phyloP scores from a whole-genome alignment of 139 green algal species.

The Chlamydomonas sp. region DNA sequence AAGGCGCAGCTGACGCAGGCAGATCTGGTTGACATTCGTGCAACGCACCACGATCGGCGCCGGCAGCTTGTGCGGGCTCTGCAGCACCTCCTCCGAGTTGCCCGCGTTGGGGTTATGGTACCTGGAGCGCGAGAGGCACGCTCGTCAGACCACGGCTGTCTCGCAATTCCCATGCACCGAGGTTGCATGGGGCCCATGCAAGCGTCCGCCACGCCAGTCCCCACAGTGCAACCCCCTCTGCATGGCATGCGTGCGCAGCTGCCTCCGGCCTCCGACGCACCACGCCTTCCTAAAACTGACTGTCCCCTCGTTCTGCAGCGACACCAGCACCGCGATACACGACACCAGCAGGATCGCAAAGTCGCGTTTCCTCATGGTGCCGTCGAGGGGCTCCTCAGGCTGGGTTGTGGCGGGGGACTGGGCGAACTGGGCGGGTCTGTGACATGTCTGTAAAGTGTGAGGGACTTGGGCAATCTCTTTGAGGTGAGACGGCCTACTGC shows the following conservation, averaged over 20 bases:
- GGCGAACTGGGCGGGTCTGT: too few species aligned
- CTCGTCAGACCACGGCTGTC: not conserved
- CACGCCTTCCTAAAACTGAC: conserved; percentile 83
- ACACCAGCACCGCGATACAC: conserved; percentile 65
- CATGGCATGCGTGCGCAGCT: not conserved
- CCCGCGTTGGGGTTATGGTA: conserved; percentile 14
- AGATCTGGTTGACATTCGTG: not conserved
- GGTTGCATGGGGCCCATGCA: not conserved
- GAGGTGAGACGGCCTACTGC: too few species aligned
- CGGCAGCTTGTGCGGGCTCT: conserved; percentile 13
- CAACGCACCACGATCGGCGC: conserved; percentile 14
- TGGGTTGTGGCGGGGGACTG: too few species aligned
- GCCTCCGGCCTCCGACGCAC: too few species aligned
- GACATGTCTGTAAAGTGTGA: too few species aligned
- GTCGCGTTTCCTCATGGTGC: conserved; percentile 80
- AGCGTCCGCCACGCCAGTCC: not conserved
- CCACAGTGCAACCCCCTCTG: not conserved
- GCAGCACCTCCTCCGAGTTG: not conserved
- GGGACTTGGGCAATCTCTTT: too few species aligned
- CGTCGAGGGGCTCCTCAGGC: too few species aligned
- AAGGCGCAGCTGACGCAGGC: not conserved
- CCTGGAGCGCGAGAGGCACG: conserved; percentile 13
- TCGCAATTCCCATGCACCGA: not conserved
- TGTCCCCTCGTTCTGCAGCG: conserved; percentile 68
- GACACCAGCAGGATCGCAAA: conserved; percentile 72